Base-by-base conservation (phyloP, 306 rosid species). In the Pueraria montana region DNA sequence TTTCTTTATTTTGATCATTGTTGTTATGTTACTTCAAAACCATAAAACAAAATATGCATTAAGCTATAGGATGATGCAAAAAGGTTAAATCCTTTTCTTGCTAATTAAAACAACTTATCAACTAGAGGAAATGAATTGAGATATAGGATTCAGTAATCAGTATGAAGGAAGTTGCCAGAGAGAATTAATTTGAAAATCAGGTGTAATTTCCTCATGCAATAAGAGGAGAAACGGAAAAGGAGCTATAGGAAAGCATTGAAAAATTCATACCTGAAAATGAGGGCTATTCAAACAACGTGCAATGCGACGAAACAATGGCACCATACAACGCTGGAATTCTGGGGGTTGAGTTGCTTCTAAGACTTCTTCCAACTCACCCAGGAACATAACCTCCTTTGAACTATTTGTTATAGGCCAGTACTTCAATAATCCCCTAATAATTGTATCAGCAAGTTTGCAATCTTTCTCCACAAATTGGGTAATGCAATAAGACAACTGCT, bases 401-500 rank as follows among this genome's bases (percentile, higher is more conserved):
- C 97, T 93, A 83, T 90, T 93, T 53, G 98, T 93, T 83, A 93
- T 86, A 0, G 98, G 98, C 98, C 98, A 93, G 88, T 91, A 93
- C 92, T 93, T 93, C 84, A 91, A 74, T 30, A 93, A 87, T 74
- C 98, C 94, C 90, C 96, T 86, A 64, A 91, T 90, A 65, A 93
- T 89, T 27, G 94, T 88, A 85, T 93, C 98, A 26, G 98, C 92
- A 88, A 93, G 97, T 84, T 93, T 93, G 89, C 92, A 91, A 70
- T 91, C 98, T 81, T 94, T 94, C 86, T 94, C 98, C 43, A 90
- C 98, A 88, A 91, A 94, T 67, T 91, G 96, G 2, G 87, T 87
- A 77, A 91, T 89, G 87, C 94, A 90, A 82, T 91, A 91, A 17
- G 93, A 91, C 72, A 94, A 83, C 74, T 89, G 97, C 68, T 91